phyloP scores from a whole-genome alignment of 352 stramenopile genomes.

The Stramenopiles sp. region DNA sequence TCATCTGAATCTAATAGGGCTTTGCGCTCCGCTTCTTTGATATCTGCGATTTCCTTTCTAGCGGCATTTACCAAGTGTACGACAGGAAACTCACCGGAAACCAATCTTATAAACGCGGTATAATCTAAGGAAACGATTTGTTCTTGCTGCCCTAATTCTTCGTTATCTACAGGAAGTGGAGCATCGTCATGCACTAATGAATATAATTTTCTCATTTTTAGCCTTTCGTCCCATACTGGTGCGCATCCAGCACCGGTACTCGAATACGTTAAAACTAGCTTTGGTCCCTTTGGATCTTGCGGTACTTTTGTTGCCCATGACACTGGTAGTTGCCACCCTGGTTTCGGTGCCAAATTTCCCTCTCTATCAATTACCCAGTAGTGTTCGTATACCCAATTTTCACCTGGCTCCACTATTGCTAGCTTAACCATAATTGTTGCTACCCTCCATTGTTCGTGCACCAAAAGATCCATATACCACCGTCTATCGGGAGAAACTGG shows the following conservation, averaged over 20 bases:
- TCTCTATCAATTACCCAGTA: constrained; percentile 21
- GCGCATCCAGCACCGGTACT: neutral
- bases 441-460: constrained; percentile 46
- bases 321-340: constrained; percentile 28
- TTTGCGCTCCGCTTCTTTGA: too few relatives aligned
- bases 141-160: too few relatives aligned
- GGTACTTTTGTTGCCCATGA: constrained; percentile 16
- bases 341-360: too few relatives aligned
- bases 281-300: neutral
- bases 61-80: too few relatives aligned
- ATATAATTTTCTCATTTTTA: neutral
- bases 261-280: neutral
- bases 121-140: too few relatives aligned
- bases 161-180: too few relatives aligned
- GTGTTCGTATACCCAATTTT: constrained; percentile 26
- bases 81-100: too few relatives aligned
- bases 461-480: constrained; percentile 45
- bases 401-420: constrained; percentile 34
- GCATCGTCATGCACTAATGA: neutral
- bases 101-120: too few relatives aligned
- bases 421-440: constrained; percentile 50
- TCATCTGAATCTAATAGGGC: too few relatives aligned
- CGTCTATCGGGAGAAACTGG: constrained; percentile 43
- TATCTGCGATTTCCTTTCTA: too few relatives aligned
- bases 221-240: neutral